Base-by-base conservation (phyloP, 805 yeast genomes). In the Metschnikowia henanensis region DNA sequence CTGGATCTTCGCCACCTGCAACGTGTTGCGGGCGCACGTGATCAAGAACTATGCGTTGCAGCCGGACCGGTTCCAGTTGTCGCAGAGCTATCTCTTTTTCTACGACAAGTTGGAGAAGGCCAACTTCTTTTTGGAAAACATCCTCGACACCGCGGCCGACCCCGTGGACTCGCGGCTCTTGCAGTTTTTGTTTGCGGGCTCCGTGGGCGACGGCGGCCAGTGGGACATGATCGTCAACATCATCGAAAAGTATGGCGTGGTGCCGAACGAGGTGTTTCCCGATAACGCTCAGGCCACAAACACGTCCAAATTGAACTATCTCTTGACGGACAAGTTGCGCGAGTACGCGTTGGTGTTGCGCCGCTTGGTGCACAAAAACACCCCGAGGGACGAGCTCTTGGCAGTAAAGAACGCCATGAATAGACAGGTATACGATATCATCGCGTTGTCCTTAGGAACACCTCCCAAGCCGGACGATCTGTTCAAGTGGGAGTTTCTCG, bases 41-140 rank as follows among this genome's bases (percentile, higher is more conserved):
- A 80, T 82, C 64, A 70, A 75, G 54, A 76, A 76, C 58, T 76
- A 82, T 62, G 80, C 83, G 57, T 64, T 88, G 55, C 57, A 59
- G 41, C 62, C 61, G 10, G 70, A 65, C 30, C 77, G 75, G 53
- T 80, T 86, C 61, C 90, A 85, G 65, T 65, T 89, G 39, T 84
- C 94, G 30, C 95, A 88, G 56, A 75, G 86, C 19, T 87, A 84
- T 61, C 63, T 88, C 50, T 88, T 83, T 70, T 88, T 89, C 66
- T 86, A 86, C 62, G 96, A 88, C 60, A 87, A 88, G 66, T 73
- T 88, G 51, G 96, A 89, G 65, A 87, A 87, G 68, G 81, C 89
- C 35, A 87, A 88, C 62, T 85, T 73, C 61, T 88, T 86, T 64
- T 66, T 88, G 52, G 90, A 88, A 50, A 88, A 86, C 61, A 77